Evolutionary conservation across 177 flowering plant genomes (phyloP).

Genomic region (Vitis hybrid): DNA sequence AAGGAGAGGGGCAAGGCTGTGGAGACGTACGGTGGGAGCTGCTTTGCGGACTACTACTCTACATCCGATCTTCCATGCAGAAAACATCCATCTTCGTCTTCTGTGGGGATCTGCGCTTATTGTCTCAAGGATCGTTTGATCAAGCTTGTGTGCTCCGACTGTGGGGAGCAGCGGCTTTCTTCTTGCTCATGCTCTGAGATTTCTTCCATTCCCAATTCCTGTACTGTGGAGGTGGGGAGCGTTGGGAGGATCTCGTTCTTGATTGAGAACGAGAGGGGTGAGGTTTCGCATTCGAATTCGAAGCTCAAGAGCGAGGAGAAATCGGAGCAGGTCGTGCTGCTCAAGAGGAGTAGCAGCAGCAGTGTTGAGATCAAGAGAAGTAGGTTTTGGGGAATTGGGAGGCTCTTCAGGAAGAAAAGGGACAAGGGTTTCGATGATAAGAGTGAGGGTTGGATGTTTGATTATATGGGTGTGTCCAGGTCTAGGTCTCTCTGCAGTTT

Average conservation of each 20-base stretch:
- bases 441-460: constrained; percentile 48
- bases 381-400: constrained; percentile 63
- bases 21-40: constrained; percentile 24
- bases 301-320: constrained; percentile 19
- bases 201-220: constrained; percentile 52
- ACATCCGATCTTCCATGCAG: constrained; percentile 60
- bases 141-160: constrained; percentile 77
- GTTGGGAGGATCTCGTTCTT: constrained; percentile 81
- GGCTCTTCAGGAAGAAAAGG: constrained; percentile 53
- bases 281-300: constrained; percentile 8
- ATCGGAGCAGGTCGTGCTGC: constrained; percentile 31
- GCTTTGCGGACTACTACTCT: constrained; percentile 22
- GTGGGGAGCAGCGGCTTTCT: constrained; percentile 85
- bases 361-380: constrained; percentile 48
- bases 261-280: constrained; percentile 58
- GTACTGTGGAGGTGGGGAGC: constrained; percentile 61
- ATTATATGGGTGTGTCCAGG: constrained; percentile 49
- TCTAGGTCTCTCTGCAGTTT: constrained; percentile 65
- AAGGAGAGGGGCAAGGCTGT: constrained; percentile 49
- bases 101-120: constrained; percentile 76
- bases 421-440: constrained; percentile 37
- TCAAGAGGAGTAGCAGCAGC: constrained; percentile 65
- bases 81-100: constrained; percentile 69
- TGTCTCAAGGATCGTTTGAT: constrained; percentile 79
- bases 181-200: constrained; percentile 84